Conservation (phyloP, 2,329 filamentous ascomycete genomes). For the Aspergillus floridensis region DNA sequence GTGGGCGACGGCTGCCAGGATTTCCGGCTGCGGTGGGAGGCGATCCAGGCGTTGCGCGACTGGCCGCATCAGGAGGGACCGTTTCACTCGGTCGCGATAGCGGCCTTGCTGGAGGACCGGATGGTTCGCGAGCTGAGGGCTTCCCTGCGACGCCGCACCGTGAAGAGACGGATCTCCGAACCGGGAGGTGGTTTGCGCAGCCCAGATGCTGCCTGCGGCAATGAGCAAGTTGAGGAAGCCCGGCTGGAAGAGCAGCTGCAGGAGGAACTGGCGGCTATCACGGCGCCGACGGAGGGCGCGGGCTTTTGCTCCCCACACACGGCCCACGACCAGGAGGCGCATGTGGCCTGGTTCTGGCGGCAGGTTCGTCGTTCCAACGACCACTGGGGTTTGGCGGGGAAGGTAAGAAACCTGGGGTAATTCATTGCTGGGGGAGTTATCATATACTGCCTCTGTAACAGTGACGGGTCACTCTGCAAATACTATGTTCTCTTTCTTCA, state of each 20-base stretch:
- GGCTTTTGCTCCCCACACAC: background rate
- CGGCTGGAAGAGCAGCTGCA: background rate
- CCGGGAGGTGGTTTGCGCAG: too few relatives aligned
- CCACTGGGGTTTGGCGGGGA: background rate
- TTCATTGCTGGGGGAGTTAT: too few relatives aligned
- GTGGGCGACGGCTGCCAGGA: background rate
- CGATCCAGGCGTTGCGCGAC: background rate
- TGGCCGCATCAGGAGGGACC: slow-evolving; percentile 6
- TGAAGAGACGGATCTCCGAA: too few relatives aligned
- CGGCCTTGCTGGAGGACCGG: background rate
- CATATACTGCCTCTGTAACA: too few relatives aligned
- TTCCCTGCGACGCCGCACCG: background rate
- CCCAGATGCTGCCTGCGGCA: too few relatives aligned
- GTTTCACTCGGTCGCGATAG: background rate
- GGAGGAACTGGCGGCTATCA: background rate
- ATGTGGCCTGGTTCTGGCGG: background rate
- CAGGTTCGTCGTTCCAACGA: background rate
- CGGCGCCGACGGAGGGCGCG: background rate
- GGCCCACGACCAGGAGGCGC: background rate
- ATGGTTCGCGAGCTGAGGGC: background rate
- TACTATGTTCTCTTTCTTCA: too few relatives aligned
- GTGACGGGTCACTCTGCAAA: too few relatives aligned
- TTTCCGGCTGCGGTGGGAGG: background rate
- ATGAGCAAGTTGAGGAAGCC: too few relatives aligned
- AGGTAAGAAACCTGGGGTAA: too few relatives aligned